A percentile compares a stretch with the other conserved stretches of the same genome.
Evolutionary conservation across 305 asterid genomes (phyloP).

Genomic region (Plantago coronopus): DNA sequence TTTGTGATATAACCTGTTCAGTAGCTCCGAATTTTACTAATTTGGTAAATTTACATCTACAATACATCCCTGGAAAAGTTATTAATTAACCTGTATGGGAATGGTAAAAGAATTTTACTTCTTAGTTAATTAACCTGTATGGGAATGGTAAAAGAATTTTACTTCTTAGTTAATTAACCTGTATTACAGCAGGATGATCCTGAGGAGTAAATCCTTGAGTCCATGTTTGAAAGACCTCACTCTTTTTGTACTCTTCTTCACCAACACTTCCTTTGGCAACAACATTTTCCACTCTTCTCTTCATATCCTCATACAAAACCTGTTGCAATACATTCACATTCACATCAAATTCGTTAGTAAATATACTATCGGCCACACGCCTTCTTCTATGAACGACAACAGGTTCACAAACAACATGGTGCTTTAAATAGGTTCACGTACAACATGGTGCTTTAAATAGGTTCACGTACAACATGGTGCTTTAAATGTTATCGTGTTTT

Average conservation of each 20-base stretch:
- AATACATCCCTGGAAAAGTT: not conserved
- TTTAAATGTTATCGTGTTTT: too few relatives aligned
- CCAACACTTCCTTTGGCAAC: conserved; percentile 41
- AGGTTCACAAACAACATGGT: too few relatives aligned
- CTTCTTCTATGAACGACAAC: too few relatives aligned
- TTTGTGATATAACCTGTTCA: conserved; percentile 33
- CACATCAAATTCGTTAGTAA: not conserved
- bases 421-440: too few relatives aligned
- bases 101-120: not conserved
- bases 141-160: not conserved
- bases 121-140: conserved; percentile 22
- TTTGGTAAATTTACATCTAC: too few relatives aligned
- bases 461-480: too few relatives aligned
- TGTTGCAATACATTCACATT: conserved; percentile 20
- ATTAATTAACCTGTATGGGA: not conserved
- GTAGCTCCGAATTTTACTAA: not conserved
- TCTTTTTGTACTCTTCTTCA: conserved; percentile 33
- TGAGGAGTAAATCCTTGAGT: conserved; percentile 38
- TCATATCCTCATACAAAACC: conserved; percentile 69
- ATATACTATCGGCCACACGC: not conserved
- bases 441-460: too few relatives aligned
- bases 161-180: conserved; percentile 31
- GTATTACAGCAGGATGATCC: conserved; percentile 60
- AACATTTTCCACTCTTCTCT: conserved; percentile 41
- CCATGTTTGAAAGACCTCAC: conserved; percentile 41